Percentiles rank a stretch among this genome's conserved stretches.
Evolutionary conservation across 2,329 filamentous ascomycete species (phyloP).

Genomic region (Septoria linicola): DNA sequence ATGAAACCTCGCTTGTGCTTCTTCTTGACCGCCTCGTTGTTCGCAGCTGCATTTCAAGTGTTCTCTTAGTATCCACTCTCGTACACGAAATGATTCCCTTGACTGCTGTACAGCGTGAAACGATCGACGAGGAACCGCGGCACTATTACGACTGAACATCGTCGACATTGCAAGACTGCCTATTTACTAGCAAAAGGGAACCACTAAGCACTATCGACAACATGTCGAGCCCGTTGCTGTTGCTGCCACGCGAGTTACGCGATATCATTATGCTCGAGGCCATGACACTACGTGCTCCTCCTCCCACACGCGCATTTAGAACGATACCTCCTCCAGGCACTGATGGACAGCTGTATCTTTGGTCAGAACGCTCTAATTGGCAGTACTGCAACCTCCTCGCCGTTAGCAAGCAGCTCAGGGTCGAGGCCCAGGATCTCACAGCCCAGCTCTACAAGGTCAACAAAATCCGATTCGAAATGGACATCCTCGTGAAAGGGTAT

Average conservation of each 20-base stretch:
- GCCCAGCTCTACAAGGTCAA: slow-evolving; percentile 13
- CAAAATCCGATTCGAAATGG: slow-evolving; percentile 21
- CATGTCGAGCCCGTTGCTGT: slow-evolving; percentile 17
- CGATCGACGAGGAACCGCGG: no score
- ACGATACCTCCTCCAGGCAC: slow-evolving; percentile 15
- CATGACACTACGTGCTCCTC: slow-evolving; percentile 9
- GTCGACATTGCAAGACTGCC: no score
- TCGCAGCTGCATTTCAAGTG: neutral
- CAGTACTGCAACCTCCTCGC: slow-evolving; percentile 9
- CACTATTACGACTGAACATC: no score
- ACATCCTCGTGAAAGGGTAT: slow-evolving; percentile 28
- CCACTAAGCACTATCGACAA: slow-evolving; percentile 13
- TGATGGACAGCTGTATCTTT: slow-evolving; percentile 22
- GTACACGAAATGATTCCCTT: no score
- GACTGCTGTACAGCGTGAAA: no score
- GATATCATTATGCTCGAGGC: slow-evolving; percentile 26
- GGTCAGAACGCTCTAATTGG: slow-evolving; percentile 17
- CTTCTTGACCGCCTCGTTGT: slow-evolving; percentile 4
- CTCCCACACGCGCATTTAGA: slow-evolving; percentile 11
- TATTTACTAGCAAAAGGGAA: neutral
- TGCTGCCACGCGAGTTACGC: slow-evolving; percentile 29
- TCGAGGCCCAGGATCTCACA: slow-evolving; percentile 23
- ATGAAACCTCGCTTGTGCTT: slow-evolving; percentile 10
- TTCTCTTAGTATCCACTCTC: neutral
- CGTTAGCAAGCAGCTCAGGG: slow-evolving; percentile 23